Base-by-base conservation (phyloP, 2,329 filamentous ascomycete species). In the Penicillium sp. region DNA sequence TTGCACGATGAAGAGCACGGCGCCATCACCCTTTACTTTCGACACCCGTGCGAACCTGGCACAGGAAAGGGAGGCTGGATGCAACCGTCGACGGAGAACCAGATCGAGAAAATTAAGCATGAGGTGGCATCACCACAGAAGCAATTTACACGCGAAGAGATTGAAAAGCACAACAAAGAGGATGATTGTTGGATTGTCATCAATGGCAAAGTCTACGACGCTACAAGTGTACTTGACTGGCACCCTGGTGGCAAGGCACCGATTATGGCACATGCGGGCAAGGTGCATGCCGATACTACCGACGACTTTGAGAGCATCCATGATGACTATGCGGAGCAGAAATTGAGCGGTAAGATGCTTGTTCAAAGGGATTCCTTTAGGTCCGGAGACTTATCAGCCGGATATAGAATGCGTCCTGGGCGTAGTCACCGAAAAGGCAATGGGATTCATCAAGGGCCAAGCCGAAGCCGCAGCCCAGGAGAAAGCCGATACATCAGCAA, bases 171-270 rank as follows among this genome's bases (percentile, higher is more conserved):
- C 60, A 73, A 77, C 35, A 76, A 64, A 5, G 75, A 79, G 48
- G 69, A 79, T 20, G 81, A 84, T 60, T 83, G 82, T 63, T 84
- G 82, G 82, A 75, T 85, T n/a, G 79, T 83, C 0, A 73, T 84
- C 3, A 79, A 83, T 57, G 78, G 76, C 6, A 83, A 81, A 48
- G 82, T 83, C 0, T 83, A 83, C 58, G 81, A 84, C 65, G 78
- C 75, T 0, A 83, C 81, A 4, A 76, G 73, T 49, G 78, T 82
- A 3, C 64, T 84, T 15, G 65, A 69, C 7, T 82, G 81, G 81
- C 81, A 83, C 72, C 81, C 81, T 6, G 81, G 81, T 7, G 81
- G 82, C 1, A 80, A 78, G 57, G 76, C 77, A 1, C 72, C 82
- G 0, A 80, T 84, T 28, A 69, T 83, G 60, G 75, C 72, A 0